phyloP scores from a whole-genome alignment of 129 eudicot genomes.

The Flaveria sonorensis region DNA sequence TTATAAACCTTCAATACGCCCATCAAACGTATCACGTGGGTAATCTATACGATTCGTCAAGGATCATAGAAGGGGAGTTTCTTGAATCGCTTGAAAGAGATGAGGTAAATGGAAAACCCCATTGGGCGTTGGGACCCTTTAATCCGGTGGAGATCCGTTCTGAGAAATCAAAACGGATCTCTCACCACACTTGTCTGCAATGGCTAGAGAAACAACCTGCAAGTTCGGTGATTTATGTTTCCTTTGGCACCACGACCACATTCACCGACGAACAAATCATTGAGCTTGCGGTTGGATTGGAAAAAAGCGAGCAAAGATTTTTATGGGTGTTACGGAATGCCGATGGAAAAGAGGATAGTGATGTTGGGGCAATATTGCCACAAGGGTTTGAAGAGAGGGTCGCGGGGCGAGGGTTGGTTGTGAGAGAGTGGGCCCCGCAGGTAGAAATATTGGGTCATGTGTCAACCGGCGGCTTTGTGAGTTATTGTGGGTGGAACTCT shows the following conservation, averaged over 20 bases:
- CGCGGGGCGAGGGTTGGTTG: conserved; percentile 43
- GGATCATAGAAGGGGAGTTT: conserved; percentile 45
- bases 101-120: conserved; percentile 20
- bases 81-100: conserved; percentile 38
- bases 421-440: conserved; percentile 71
- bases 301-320: conserved; percentile 26
- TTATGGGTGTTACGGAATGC: conserved; percentile 31
- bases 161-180: background rate
- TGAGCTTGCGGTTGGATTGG: conserved; percentile 56
- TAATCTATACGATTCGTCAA: conserved; percentile 41
- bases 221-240: conserved; percentile 53
- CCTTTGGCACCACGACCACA: conserved; percentile 61
- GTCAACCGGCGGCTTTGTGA: conserved; percentile 62
- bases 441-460: conserved; percentile 49
- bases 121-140: conserved; percentile 73
- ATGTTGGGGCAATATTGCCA: conserved; percentile 17
- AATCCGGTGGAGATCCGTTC: conserved; percentile 34
- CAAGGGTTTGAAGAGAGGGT: conserved; percentile 50
- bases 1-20: background rate
- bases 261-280: conserved; percentile 43
- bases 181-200: conserved; percentile 44
- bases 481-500: conserved; percentile 78
- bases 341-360: background rate
- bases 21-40: conserved; percentile 32
- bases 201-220: conserved; percentile 70